Evolutionary conservation across 1,284 basidiomycete species (phyloP).

Genomic region (Phaffia rhodozyma): DNA sequence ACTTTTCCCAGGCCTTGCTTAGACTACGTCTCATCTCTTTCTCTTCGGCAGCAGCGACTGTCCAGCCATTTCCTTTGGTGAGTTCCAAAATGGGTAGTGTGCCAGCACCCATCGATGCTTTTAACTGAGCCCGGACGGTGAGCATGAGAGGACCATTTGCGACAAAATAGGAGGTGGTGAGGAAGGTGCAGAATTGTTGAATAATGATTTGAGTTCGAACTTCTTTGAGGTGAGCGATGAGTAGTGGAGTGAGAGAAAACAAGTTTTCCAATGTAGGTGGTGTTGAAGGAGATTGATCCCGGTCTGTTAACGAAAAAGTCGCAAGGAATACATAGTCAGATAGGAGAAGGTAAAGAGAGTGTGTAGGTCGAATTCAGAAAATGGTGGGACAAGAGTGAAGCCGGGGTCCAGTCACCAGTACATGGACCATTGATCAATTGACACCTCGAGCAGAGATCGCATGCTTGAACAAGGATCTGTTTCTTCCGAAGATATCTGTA

Average conservation of each 20-base stretch:
- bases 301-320: too few species aligned
- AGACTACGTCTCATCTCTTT: background rate
- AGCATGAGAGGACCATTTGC: background rate
- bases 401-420: too few species aligned
- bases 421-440: too few species aligned
- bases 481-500: too few species aligned
- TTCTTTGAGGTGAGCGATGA: constrained; percentile 3
- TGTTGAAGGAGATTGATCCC: too few species aligned
- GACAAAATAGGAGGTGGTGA: background rate
- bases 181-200: background rate
- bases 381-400: too few species aligned
- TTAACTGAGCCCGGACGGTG: background rate
- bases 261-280: background rate
- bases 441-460: too few species aligned
- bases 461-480: too few species aligned
- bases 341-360: too few species aligned
- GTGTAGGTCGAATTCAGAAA: too few species aligned
- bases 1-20: constrained; percentile 5
- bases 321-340: too few species aligned
- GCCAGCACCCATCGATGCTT: background rate
- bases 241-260: constrained; percentile 2
- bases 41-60: background rate
- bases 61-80: background rate
- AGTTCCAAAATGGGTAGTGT: background rate
- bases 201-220: background rate